Base-by-base conservation (phyloP, 2,329 filamentous ascomycete species). In the Nothomitra cinnamomea region DNA sequence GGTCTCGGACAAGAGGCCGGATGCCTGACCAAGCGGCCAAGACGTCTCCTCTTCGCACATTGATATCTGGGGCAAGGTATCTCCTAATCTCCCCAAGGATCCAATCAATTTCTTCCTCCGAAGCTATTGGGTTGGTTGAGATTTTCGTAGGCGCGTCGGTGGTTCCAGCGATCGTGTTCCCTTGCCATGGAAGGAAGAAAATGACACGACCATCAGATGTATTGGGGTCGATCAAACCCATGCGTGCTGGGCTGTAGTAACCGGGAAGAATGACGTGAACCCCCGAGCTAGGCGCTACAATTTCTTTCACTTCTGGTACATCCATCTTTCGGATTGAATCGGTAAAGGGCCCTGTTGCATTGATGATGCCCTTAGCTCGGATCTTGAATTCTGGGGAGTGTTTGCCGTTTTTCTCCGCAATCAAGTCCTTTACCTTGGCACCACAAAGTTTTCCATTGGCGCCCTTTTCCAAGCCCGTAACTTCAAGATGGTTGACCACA, bases 141-240 rank as follows among this genome's bases (percentile, higher is more conserved):
- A 94, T 86, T 28, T 75, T 70, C 38, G 82, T 84, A 2, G 86
- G 81, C 40, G 84, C 82, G 64, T 94, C 87, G 6, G 87, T 94
- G 3, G 87, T 94, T 57, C 87, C 87, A 47, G 87, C 87, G 63
- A 94, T 92, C 13, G 87, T 94, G 69, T 92, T 92, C 50, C 87
- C 87, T 70, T 94, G 87, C 87, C 87, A 94, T 21, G 87, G 87
- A 41, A 94, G 74, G 75, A 94, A 94, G 78, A 94, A 94, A 63
- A 94, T 90, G 51, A 94, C 87, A 64, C 87, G 79, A 19, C 87
- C 87, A 63, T 94, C 87, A 1, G 87, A 94, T 1, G 87, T 92
- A 41, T 80, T 80, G 3, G 87, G 87, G 62, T 94, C 87, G 61
- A 94, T 85, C 41, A 94, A 74, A 57, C 87, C 87, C 86, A 94